These are phyloP conservation scores for Nakazawaea wickerhamii DNA, from an alignment of 805 yeast species.

Conservation along the genomic window DNA sequence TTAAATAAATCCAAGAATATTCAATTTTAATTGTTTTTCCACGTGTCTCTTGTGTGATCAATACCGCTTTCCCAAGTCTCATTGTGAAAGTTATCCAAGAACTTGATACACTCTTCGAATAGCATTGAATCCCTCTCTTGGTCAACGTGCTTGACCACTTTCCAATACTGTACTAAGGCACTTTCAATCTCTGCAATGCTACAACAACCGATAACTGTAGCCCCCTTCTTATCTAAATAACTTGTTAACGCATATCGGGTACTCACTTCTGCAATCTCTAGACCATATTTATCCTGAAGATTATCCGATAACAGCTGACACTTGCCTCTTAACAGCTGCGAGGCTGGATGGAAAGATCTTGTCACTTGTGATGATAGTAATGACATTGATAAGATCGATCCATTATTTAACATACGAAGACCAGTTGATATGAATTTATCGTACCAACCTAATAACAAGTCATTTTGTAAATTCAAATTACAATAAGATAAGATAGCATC, in stretches of 20 bases:
- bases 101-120: slow-evolving; percentile 36
- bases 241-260: slow-evolving; percentile 64
- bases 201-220: slow-evolving; percentile 78
- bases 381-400: slow-evolving; percentile 87
- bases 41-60: slow-evolving; percentile 9
- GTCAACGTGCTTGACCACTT: slow-evolving; percentile 32
- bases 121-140: slow-evolving; percentile 35
- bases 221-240: slow-evolving; percentile 48
- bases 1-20: too few species aligned
- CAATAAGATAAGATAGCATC: slow-evolving; percentile 78
- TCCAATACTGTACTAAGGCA: slow-evolving; percentile 56
- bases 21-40: not conserved
- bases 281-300: slow-evolving; percentile 29
- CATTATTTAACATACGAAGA: slow-evolving; percentile 59
- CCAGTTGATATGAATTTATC: slow-evolving; percentile 47
- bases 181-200: slow-evolving; percentile 52
- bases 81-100: slow-evolving; percentile 49
- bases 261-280: slow-evolving; percentile 78
- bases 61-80: slow-evolving; percentile 56
- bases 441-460: slow-evolving; percentile 39
- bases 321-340: slow-evolving; percentile 47
- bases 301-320: slow-evolving; percentile 39
- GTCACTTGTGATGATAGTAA: slow-evolving; percentile 64
- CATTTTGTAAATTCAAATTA: slow-evolving; percentile 79
- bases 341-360: slow-evolving; percentile 77